Percentiles rank a stretch among this genome's conserved stretches.
These are phyloP conservation scores for Trypanosoma melophagium DNA, from an alignment of 208 protist species.

Conservation along the genomic window DNA sequence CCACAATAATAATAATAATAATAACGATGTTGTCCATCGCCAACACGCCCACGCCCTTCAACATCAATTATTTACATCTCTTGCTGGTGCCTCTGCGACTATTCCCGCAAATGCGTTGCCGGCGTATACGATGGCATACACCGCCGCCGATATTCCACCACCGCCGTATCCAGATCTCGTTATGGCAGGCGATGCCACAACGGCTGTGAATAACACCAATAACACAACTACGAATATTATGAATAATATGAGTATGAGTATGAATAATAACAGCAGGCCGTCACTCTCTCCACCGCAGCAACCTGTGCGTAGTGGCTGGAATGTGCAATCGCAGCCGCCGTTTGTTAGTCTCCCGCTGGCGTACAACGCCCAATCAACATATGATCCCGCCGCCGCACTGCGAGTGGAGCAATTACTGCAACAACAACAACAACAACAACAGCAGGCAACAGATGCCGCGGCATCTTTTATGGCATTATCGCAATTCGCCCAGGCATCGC, in stretches of 20 bases:
- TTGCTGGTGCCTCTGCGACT: too few species aligned
- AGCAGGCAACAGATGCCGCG: not conserved
- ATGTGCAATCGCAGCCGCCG: not conserved
- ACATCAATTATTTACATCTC: too few species aligned
- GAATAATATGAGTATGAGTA: not conserved
- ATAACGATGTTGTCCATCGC: too few species aligned
- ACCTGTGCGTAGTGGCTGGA: too few species aligned
- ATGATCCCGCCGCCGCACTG: constrained; percentile 2
- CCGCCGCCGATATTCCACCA: too few species aligned
- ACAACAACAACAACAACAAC: constrained; percentile 14
- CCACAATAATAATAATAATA: too few species aligned
- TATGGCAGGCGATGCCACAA: not conserved
- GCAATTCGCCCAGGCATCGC: too few species aligned
- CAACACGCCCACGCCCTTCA: too few species aligned
- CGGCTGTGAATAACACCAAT: not conserved
- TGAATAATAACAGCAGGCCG: not conserved
- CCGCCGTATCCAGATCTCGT: constrained; percentile 3
- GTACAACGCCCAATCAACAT: not conserved
- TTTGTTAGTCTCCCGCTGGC: constrained; percentile 3
- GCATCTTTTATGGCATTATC: too few species aligned
- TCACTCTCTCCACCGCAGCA: too few species aligned
- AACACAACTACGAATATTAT: constrained; percentile 1
- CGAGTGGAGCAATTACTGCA: constrained; percentile 14
- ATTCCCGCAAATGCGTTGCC: too few species aligned
- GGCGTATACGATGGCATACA: too few species aligned